Evolutionary conservation across 345 rosid species (phyloP), one percentile per base, ranked within the genome.

Genomic region (Salix koriyanagi): DNA sequence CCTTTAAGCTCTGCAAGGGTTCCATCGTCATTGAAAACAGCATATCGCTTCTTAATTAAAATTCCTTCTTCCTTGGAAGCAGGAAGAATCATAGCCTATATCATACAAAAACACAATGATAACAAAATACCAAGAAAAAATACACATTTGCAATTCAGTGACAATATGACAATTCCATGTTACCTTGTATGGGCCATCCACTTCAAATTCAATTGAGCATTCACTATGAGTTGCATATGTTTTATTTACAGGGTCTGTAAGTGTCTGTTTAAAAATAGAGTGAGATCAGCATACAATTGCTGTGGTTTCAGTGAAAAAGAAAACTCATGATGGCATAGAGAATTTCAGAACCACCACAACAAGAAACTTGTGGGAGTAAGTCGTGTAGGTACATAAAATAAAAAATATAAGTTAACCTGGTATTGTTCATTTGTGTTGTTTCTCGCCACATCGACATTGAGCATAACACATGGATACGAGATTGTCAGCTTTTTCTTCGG

Each of bases 121-220:
- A 39, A 83, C 67, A 30, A 69, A 80, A 32, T 48, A 74, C 69
- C 25, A 69, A 16, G 50, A 81, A 79, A 78, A 73, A 37, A 72
- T 19, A 58, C 8, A 13, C 19, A 19, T 58, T 32, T 75, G 60
- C 71, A 73, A 76, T 76, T 60, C 60, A 71, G 23, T 37, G 54
- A 36, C 16, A 6, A 65, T 39, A 52, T 46, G 18, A 48, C 5
- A 54, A 39, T 75, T 69, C 32, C 28, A 65, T 16, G 75, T 80
- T 90, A 92, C 98, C 99, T 95, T 95, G 90, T 95, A 95, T 46
- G 97, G 99, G 79, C 99, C 99, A 89, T 95, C 99, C 80, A 95
- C 99, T 89, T 95, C 99, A 84, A 95, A 95, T 83, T 95, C 97
- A 84, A 95, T 95, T 69, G 99, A 95, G 87, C 99, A 95, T 87